These are phyloP conservation scores for Gastrolobium villosum DNA, from an alignment of 306 rosid species.

Conservation along the genomic window DNA sequence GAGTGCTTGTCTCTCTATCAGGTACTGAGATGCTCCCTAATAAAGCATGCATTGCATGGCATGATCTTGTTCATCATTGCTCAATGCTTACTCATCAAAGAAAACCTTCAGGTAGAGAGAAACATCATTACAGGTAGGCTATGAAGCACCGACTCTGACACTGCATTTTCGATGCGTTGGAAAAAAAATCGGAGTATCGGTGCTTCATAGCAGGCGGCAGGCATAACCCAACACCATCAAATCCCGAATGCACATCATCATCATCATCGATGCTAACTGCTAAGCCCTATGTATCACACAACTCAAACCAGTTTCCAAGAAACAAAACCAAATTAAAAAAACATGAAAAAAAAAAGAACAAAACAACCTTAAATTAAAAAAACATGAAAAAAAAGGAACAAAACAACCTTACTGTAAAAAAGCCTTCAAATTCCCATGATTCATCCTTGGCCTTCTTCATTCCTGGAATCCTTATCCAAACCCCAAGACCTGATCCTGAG, in stretches of 20 bases:
- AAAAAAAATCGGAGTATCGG: too few relatives aligned
- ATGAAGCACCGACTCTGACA: too few relatives aligned
- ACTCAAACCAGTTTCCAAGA: constrained; percentile 29
- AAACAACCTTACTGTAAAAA: constrained; percentile 13
- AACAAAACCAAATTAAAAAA: background rate
- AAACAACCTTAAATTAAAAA: too few relatives aligned
- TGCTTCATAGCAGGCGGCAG: too few relatives aligned
- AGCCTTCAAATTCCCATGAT: background rate
- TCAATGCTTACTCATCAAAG: constrained; percentile 12
- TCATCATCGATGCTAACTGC: constrained; percentile 21
- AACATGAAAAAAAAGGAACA: too few relatives aligned
- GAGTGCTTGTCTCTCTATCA: background rate
- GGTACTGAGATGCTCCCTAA: background rate
- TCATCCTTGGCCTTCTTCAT: constrained; percentile 38
- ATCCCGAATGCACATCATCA: constrained; percentile 34
- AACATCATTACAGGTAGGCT: background rate
- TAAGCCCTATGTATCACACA: constrained; percentile 2
- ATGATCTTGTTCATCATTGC: constrained; percentile 33
- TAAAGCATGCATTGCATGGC: constrained; percentile 49
- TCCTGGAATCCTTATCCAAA: constrained; percentile 52
- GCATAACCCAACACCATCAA: background rate
- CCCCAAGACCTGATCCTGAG: constrained; percentile 62
- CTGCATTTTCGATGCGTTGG: too few relatives aligned
- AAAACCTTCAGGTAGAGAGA: constrained; percentile 17
- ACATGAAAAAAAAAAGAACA: background rate